These are phyloP conservation scores for Dictyostelium firmibasis DNA, from an alignment of 78 protist species.

Conservation along the genomic window DNA sequence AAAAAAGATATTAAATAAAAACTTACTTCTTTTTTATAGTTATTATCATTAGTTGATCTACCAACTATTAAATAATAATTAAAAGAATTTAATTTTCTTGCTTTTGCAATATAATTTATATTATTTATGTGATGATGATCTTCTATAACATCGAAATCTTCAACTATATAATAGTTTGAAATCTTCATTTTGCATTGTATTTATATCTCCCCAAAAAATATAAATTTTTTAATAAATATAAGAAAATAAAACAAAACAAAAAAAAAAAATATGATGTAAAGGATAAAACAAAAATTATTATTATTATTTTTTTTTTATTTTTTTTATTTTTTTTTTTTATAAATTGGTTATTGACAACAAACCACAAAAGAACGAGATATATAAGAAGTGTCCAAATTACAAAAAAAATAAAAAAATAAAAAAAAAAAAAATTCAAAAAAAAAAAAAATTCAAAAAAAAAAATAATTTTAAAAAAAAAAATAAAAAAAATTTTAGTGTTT, in stretches of 20 bases:
- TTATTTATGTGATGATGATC: not conserved
- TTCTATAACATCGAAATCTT: not conserved
- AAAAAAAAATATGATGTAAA: too few relatives aligned
- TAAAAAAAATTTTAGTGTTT: too few relatives aligned
- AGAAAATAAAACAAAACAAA: too few relatives aligned
- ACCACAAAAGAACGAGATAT: not conserved
- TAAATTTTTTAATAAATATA: too few relatives aligned
- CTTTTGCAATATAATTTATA: not conserved
- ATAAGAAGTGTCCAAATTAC: not conserved
- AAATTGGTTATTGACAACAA: too few relatives aligned
- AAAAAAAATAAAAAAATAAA: too few relatives aligned
- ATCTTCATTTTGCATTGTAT: not conserved
- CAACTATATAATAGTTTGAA: not conserved
- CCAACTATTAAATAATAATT: not conserved
- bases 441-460: too few relatives aligned
- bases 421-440: too few relatives aligned
- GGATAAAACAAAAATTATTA: not conserved
- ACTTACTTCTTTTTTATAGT: not conserved
- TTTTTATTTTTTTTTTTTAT: too few relatives aligned
- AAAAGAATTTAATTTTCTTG: not conserved
- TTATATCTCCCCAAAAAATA: not conserved
- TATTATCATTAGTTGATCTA: not conserved
- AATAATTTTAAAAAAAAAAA: too few relatives aligned
- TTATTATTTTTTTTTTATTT: too few relatives aligned
- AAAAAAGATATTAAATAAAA: not conserved